Percentiles rank a stretch among this genome's conserved stretches.
Evolutionary conservation across 2,329 filamentous ascomycete species (phyloP).

Genomic region (Amesomyces nigricolor): DNA sequence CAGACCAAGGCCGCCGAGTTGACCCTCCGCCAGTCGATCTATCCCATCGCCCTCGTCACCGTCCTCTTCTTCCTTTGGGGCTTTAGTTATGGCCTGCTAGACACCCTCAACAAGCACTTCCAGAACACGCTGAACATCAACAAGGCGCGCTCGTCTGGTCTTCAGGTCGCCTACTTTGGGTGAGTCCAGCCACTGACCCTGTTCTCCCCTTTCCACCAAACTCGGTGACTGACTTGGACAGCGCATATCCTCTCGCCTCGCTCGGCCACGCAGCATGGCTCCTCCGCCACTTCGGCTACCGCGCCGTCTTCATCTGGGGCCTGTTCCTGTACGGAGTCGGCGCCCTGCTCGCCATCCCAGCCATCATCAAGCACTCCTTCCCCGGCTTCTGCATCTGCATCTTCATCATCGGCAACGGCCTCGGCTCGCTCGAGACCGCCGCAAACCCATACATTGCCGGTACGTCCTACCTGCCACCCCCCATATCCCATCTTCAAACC

Average conservation of each 20-base stretch:
- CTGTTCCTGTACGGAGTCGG: slow-evolving; percentile 60
- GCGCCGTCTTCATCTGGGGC: slow-evolving; percentile 61
- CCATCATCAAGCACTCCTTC: slow-evolving; percentile 59
- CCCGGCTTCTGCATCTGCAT: slow-evolving; percentile 67
- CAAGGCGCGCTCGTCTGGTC: slow-evolving; percentile 53
- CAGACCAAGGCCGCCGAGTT: slow-evolving; percentile 47
- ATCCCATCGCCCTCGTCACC: slow-evolving; percentile 61
- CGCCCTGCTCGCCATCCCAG: slow-evolving; percentile 51
- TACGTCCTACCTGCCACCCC: slow-evolving; percentile 19
- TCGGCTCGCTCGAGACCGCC: slow-evolving; percentile 70
- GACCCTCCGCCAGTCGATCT: slow-evolving; percentile 60
- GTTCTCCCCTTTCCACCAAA: background rate
- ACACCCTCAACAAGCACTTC: slow-evolving; percentile 51
- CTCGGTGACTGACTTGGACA: slow-evolving; percentile 21
- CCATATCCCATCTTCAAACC: no score
- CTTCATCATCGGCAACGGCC: slow-evolving; percentile 68
- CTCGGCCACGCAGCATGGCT: slow-evolving; percentile 62
- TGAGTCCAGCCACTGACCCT: slow-evolving; percentile 28
- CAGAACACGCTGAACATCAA: slow-evolving; percentile 51
- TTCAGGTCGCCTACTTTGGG: slow-evolving; percentile 62
- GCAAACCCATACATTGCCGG: slow-evolving; percentile 69
- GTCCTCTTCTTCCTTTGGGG: slow-evolving; percentile 62
- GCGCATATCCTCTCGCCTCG: slow-evolving; percentile 65
- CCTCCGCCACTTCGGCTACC: slow-evolving; percentile 57
- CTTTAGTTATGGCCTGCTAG: slow-evolving; percentile 52